Conservation (phyloP, 257 asterid genomes). For the Nicotiana undulata region DNA sequence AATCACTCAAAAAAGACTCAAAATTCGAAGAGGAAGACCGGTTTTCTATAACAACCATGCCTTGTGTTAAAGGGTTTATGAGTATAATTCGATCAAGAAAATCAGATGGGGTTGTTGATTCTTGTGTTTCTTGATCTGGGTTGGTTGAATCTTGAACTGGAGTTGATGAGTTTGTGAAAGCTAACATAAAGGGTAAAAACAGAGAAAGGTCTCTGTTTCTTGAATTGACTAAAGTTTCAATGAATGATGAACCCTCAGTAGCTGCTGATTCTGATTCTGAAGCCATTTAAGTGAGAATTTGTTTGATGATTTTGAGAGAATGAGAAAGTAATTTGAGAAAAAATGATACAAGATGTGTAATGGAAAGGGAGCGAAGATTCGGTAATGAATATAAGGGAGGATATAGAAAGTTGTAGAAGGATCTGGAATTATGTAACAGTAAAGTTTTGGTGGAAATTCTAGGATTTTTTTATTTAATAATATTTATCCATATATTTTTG, state of each 20-base stretch:
- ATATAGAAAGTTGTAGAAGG: slow-evolving; percentile 31
- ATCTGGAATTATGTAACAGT: slow-evolving; percentile 25
- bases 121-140: slow-evolving; percentile 17
- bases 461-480: no score
- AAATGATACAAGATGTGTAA: neutral
- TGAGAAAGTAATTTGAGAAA: neutral
- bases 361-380: no score
- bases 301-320: neutral
- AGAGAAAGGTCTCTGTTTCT: slow-evolving; percentile 38
- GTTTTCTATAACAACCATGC: slow-evolving; percentile 41
- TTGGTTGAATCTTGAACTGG: slow-evolving; percentile 20
- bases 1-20: slow-evolving; percentile 26
- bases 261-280: slow-evolving; percentile 28
- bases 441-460: neutral
- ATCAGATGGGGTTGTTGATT: neutral
- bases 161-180: slow-evolving; percentile 14
- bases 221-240: slow-evolving; percentile 28
- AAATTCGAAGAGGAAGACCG: slow-evolving; percentile 12
- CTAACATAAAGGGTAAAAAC: slow-evolving; percentile 39
- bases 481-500: neutral
- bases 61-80: slow-evolving; percentile 51
- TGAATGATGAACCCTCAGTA: slow-evolving; percentile 9
- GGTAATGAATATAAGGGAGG: slow-evolving; percentile 14
- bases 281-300: slow-evolving; percentile 27
- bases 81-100: slow-evolving; percentile 40